These are phyloP conservation scores for Fusarium sp. DNA, from an alignment of 2,329 filamentous ascomycete species.

Conservation along the genomic window DNA sequence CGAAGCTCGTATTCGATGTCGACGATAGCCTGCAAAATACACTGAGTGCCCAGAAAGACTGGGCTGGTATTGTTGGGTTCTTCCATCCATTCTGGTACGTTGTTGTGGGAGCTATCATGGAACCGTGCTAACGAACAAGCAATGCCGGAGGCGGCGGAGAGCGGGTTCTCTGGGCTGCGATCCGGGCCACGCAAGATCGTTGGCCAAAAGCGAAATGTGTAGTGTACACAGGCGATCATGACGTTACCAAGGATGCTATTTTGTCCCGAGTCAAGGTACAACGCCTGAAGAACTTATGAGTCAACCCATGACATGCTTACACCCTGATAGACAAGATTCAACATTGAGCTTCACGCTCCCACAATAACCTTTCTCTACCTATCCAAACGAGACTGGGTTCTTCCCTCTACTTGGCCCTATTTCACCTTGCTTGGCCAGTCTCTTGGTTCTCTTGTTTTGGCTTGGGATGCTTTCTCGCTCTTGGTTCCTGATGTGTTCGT, in stretches of 20 bases:
- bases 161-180: slow-evolving; percentile 94
- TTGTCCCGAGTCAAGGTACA: slow-evolving; percentile 78
- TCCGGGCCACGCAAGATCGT: slow-evolving; percentile 86
- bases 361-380: slow-evolving; percentile 91
- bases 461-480: slow-evolving; percentile 92
- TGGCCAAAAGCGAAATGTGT: slow-evolving; percentile 91
- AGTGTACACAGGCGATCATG: slow-evolving; percentile 96
- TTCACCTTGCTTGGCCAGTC: slow-evolving; percentile 97
- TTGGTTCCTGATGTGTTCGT: slow-evolving; percentile 93
- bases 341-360: slow-evolving; percentile 86
- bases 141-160: slow-evolving; percentile 97
- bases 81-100: slow-evolving; percentile 96
- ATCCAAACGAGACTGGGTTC: slow-evolving; percentile 85
- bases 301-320: slow-evolving; percentile 16
- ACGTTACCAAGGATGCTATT: slow-evolving; percentile 83
- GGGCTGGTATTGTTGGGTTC: slow-evolving; percentile 91
- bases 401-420: slow-evolving; percentile 86
- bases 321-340: slow-evolving; percentile 77
- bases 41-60: slow-evolving; percentile 64
- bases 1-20: slow-evolving; percentile 68
- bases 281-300: slow-evolving; percentile 8
- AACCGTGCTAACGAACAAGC: slow-evolving; percentile 57
- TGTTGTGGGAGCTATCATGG: neutral
- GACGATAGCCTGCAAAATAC: slow-evolving; percentile 47
- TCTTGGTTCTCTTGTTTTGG: slow-evolving; percentile 85